Percentiles rank a stretch among this genome's conserved stretches.
These are phyloP conservation scores for Apiotrichum siamense DNA, from an alignment of 1,284 basidiomycete genomes.

Conservation along the genomic window DNA sequence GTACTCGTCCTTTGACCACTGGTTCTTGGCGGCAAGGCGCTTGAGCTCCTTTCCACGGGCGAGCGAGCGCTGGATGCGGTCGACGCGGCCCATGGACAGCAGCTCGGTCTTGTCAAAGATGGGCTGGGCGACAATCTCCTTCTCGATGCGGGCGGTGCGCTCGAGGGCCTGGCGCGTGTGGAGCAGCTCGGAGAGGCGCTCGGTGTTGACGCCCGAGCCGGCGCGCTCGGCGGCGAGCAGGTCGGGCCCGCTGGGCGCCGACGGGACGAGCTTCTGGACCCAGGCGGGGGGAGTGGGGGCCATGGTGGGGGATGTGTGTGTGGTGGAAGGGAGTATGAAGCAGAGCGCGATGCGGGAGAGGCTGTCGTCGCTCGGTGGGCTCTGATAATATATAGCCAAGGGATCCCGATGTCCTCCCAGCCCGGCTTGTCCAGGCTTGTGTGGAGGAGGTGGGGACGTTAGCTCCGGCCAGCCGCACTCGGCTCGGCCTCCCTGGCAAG, in stretches of 20 bases:
- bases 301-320: too few species aligned
- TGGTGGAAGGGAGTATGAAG: too few species aligned
- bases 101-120: conserved; percentile 20
- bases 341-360: too few species aligned
- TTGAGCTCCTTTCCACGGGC: conserved; percentile 19
- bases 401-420: too few species aligned
- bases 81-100: conserved; percentile 19
- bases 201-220: conserved; percentile 7
- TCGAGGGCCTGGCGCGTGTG: conserved; percentile 12
- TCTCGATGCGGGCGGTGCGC: neutral
- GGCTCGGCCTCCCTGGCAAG: too few species aligned
- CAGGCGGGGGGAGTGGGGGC: conserved; percentile 19
- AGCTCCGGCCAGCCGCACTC: too few species aligned
- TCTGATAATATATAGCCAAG: too few species aligned
- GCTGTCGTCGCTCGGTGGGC: too few species aligned
- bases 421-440: too few species aligned
- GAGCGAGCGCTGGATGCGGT: conserved; percentile 17
- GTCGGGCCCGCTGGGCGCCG: conserved; percentile 12
- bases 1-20: conserved; percentile 16
- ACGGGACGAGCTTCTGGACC: conserved; percentile 23
- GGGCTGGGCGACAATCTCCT: conserved; percentile 7
- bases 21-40: conserved; percentile 10
- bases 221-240: conserved; percentile 16
- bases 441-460: too few species aligned
- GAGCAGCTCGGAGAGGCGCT: conserved; percentile 9